Base-by-base conservation (phyloP, 768 basidiomycete genomes). In the Boletus sensibilis region DNA sequence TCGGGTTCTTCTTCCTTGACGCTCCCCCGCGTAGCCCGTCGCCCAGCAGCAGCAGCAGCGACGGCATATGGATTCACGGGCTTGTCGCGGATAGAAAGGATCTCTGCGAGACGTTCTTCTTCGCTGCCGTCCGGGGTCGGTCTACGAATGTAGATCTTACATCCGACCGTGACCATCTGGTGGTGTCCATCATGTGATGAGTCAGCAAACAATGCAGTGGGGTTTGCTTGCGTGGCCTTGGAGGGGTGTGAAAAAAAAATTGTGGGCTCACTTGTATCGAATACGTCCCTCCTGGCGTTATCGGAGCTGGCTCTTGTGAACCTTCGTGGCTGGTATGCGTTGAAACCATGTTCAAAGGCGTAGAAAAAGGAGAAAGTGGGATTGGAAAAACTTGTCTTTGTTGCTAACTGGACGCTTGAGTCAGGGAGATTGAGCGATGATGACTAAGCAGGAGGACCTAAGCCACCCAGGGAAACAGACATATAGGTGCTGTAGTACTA, bases 21-120 rank as follows among this genome's bases (percentile, higher is more conserved):
- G 48, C 67, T 62, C 37, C 72, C 65, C 39, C 76, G 76, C 14
- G 75, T 68, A 62, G 73, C 75, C 47, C 81, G 78, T 37, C 77
- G 75, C 1, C 46, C 51, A n/a, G 56, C 58, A 2, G 53, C 35
- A 1, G 61, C 49, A 21, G 63, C 57, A 18, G 59, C 57, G 39
- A 33, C 20, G 20, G 78, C 78, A 71, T 86, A 90, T 1, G 79
- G 68, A 61, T 84, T 86, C 53, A 79, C 76, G 38, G 88, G 87
- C 72, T 89, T 90, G 69, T 95, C 92, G 46, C 97, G 89, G 53
- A 96, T 94, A 53, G 94, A 96, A 29, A 99, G 80, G 63, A 99
- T 88, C 76, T 99, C 97, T 14, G 95, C 97, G 50, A 94, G 84
- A 45, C 96, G 89, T 68, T 97, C 92, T 75, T 98, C 95, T 44